A percentile compares a stretch with the other conserved stretches of the same genome.
phyloP scores from a whole-genome alignment of 2,329 filamentous ascomycete species.

The Ceratocystis variospora region DNA sequence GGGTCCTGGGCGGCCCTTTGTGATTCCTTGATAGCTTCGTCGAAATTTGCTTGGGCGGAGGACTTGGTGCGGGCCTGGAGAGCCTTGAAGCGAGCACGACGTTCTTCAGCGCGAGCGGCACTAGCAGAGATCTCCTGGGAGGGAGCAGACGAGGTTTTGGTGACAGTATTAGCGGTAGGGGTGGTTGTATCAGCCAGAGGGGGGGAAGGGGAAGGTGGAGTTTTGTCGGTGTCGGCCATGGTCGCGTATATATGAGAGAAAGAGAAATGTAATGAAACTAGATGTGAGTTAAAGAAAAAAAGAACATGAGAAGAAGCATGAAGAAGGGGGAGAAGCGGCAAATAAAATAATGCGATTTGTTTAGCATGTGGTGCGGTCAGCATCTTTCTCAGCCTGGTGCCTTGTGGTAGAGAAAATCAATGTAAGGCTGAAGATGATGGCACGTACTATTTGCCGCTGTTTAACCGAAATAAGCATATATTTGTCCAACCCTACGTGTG shows the following conservation, averaged over 20 bases:
- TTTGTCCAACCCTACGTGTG: too few species aligned
- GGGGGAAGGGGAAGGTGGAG: background rate
- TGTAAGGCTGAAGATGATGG: too few species aligned
- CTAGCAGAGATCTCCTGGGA: slow-evolving; percentile 21
- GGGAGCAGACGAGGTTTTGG: slow-evolving; percentile 8
- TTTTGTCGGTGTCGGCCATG: slow-evolving; percentile 18
- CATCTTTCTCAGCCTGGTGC: too few species aligned
- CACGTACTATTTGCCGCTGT: too few species aligned
- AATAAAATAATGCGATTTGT: too few species aligned
- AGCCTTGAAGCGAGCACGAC: slow-evolving; percentile 71
- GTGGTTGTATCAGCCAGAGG: background rate
- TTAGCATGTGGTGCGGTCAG: too few species aligned
- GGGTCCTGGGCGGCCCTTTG: slow-evolving; percentile 68
- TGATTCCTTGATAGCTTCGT: slow-evolving; percentile 71
- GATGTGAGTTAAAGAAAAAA: too few species aligned
- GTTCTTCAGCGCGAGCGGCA: slow-evolving; percentile 44
- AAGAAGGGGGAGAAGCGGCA: background rate
- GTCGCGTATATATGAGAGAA: background rate
- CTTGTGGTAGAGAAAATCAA: too few species aligned
- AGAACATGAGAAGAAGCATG: too few species aligned
- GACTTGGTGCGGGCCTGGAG: slow-evolving; percentile 68
- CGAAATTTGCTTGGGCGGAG: slow-evolving; percentile 60
- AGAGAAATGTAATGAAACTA: background rate
- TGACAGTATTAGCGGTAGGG: slow-evolving; percentile 9
- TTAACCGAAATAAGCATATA: too few species aligned